These are phyloP conservation scores for Penicillium atrosanguineum DNA, from an alignment of 495 filamentous ascomycete species.

Conservation along the genomic window DNA sequence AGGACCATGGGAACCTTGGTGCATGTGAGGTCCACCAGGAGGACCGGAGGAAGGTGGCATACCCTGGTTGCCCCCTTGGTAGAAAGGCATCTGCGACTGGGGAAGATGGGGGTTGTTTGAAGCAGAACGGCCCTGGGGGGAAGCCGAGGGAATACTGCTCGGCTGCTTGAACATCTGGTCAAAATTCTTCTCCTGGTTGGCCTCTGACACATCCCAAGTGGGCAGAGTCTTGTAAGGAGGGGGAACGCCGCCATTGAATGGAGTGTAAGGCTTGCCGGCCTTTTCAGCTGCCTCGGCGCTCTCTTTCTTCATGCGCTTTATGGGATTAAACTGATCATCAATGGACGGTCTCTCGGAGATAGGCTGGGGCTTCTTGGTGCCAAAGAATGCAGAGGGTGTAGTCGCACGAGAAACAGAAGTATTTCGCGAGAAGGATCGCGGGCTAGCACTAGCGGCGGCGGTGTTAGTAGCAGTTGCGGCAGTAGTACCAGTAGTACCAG, in stretches of 20 bases:
- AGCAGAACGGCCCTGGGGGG: conserved; percentile 62
- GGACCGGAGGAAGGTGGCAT: conserved; percentile 49
- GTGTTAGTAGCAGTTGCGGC: background rate
- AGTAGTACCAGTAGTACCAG: conserved; percentile 9
- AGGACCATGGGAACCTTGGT: conserved; percentile 64
- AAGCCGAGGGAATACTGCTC: conserved; percentile 51
- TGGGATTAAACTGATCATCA: conserved; percentile 66
- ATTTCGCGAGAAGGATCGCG: conserved; percentile 52
- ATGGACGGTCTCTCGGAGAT: conserved; percentile 58
- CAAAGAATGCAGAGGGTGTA: conserved; percentile 51
- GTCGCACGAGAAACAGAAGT: conserved; percentile 52
- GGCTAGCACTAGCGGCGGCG: conserved; percentile 55
- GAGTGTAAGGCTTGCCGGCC: conserved; percentile 26
- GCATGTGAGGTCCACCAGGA: conserved; percentile 63
- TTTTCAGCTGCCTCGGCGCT: conserved; percentile 44
- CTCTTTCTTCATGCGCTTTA: conserved; percentile 69
- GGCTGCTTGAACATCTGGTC: conserved; percentile 71
- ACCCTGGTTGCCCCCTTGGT: conserved; percentile 44
- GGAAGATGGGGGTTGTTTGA: conserved; percentile 60
- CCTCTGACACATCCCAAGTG: conserved; percentile 67
- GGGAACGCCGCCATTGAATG: conserved; percentile 70
- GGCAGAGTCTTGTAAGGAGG: conserved; percentile 75
- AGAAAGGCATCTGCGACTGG: conserved; percentile 72
- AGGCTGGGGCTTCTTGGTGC: conserved; percentile 58
- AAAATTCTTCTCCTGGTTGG: conserved; percentile 67